phyloP scores from a whole-genome alignment of 441 rosid genomes.

The Dalechampia spathulata region DNA sequence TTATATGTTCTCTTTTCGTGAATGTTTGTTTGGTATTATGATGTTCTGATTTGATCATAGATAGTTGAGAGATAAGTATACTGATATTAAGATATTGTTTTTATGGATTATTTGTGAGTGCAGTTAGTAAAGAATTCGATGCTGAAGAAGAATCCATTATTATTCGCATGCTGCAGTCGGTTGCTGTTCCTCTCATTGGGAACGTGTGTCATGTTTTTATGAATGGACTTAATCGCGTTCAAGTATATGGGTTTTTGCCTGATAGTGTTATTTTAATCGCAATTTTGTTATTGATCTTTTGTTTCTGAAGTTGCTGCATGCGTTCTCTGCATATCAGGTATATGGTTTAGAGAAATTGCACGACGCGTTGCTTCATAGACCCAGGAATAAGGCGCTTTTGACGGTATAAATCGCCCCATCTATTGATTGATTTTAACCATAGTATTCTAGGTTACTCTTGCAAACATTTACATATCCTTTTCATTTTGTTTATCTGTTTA shows the following conservation, averaged over 20 bases:
- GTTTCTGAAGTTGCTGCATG: not conserved
- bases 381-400: conserved; percentile 62
- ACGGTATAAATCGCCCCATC: conserved; percentile 44
- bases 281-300: not conserved
- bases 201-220: conserved; percentile 92
- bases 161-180: conserved; percentile 64
- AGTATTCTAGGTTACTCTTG: too few species aligned
- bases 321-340: conserved; percentile 47
- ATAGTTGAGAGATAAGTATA: too few species aligned
- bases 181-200: conserved; percentile 84
- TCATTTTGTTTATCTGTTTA: not conserved
- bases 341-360: conserved; percentile 85
- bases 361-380: conserved; percentile 69
- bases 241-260: conserved; percentile 31
- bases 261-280: not conserved
- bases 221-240: conserved; percentile 90
- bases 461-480: too few species aligned
- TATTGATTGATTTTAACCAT: not conserved
- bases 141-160: conserved; percentile 67
- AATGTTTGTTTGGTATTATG: not conserved
- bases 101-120: conserved; percentile 8
- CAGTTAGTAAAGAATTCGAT: conserved; percentile 63
- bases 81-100: not conserved
- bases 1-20: too few species aligned
- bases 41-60: too few species aligned